Conservation (phyloP, 768 basidiomycete genomes). For the Boletus vinaceobasis region DNA sequence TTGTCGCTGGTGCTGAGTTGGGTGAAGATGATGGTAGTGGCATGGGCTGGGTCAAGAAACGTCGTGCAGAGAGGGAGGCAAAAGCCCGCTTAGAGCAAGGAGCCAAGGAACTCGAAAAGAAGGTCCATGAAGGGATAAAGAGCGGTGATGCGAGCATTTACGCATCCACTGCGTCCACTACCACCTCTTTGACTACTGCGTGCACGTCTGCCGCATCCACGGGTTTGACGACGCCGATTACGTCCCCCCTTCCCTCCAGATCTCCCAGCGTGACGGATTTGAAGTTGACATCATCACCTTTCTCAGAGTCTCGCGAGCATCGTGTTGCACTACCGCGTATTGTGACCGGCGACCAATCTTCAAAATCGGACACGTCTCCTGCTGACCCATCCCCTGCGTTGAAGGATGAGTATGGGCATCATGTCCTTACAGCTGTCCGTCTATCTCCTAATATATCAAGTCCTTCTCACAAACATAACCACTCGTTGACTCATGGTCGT, state of each 20-base stretch:
- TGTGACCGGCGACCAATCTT: background rate
- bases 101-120: constrained; percentile 9
- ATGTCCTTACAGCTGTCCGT: constrained; percentile 25
- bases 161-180: constrained; percentile 20
- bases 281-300: constrained; percentile 6
- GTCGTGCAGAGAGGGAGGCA: constrained; percentile 59
- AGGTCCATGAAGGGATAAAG: constrained; percentile 19
- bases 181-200: constrained; percentile 23
- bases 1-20: constrained; percentile 14
- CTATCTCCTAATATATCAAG: constrained; percentile 18
- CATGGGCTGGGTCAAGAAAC: constrained; percentile 74
- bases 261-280: constrained; percentile 19
- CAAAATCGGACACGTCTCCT: background rate
- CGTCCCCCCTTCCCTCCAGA: constrained; percentile 21
- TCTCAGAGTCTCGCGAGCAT: background rate
- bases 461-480: constrained; percentile 5
- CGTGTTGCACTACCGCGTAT: background rate
- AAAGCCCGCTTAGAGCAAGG: constrained; percentile 24
- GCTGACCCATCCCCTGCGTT: background rate
- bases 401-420: constrained; percentile 19
- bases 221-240: constrained; percentile 15
- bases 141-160: constrained; percentile 23
- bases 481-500: background rate
- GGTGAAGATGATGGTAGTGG: constrained; percentile 84
- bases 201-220: constrained; percentile 21